Conservation (phyloP, 1,139 yeast species). For the Schwanniomyces etchellsii region DNA sequence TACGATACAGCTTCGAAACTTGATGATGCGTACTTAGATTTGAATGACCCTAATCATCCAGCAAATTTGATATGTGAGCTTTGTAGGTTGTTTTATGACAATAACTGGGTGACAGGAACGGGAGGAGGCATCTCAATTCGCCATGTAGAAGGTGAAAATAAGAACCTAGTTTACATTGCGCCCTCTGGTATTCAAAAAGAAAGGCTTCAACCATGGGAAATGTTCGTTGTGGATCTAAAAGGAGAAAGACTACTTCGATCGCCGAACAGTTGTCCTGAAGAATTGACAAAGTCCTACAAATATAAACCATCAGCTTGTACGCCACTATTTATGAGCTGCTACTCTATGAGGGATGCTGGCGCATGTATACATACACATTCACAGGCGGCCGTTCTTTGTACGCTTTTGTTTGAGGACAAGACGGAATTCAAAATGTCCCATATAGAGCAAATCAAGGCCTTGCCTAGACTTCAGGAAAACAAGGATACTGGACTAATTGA, state of each 20-base stretch:
- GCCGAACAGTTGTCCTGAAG: conserved; percentile 46
- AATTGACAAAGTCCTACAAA: conserved; percentile 35
- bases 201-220: conserved; percentile 71
- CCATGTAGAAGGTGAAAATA: conserved; percentile 40
- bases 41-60: conserved; percentile 61
- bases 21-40: conserved; percentile 3
- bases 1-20: conserved; percentile 1
- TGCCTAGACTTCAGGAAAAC: conserved; percentile 47
- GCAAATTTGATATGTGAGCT: conserved; percentile 82
- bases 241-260: conserved; percentile 51
- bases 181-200: conserved; percentile 97
- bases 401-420: conserved; percentile 58
- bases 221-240: conserved; percentile 67
- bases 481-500: conserved; percentile 40
- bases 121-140: conserved; percentile 92
- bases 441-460: conserved; percentile 90
- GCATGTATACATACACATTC: conserved; percentile 97
- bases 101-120: conserved; percentile 93
- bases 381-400: conserved; percentile 77
- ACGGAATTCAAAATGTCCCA: conserved; percentile 67
- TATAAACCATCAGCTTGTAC: conserved; percentile 92
- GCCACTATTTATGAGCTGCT: conserved; percentile 78
- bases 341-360: conserved; percentile 69
- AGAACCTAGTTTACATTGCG: conserved; percentile 63
- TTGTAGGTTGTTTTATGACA: conserved; percentile 69